Base-by-base conservation (phyloP, 495 filamentous ascomycete species). In the Cercophora sp. region DNA sequence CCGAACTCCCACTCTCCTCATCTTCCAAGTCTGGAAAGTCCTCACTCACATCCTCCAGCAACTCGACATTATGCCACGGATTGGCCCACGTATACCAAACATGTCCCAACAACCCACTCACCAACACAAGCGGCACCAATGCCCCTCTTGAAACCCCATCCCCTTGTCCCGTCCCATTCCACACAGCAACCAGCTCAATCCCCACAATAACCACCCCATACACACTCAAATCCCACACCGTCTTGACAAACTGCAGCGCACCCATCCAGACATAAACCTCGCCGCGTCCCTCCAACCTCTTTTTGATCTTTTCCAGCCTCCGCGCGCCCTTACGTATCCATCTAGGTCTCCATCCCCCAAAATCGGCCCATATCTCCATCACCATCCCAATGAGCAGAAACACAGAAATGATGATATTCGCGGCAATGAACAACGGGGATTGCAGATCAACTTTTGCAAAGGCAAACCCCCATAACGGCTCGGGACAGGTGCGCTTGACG, bases 171-270 rank as follows among this genome's bases (percentile, higher is more conserved):
- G 13, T 34, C 3, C 35, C 19, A 44, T 73, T 65, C 67, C 67
- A 73, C 16, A 49, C 41, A 22, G 71, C 64, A 2, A 63, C 64
- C 1, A 69, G 61, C 43, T 71, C 70, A 22, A 57, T 57, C 1
- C 65, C 70, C 1, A 61, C 35, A 18, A 65, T 54, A 5, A 68
- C 47, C 16, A 58, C 35, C n/a, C 43, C 52, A 10, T 53, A 50
- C 4, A 65, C 55, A 13, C 57, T 37, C 27, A 64, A 8, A 24
- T 63, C 55, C 42, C 55, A 45, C 5, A 58, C 40, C 2, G 32
- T 47, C 18, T 65, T 48, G 6, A 32, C 15, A n/a, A 48, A 24
- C 36, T 55, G 44, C 4, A 55, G 45, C 4, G 22, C 36, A 5
- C 44, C 11, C 16, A 35, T 57, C 57, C 34, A 60, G 11, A 53